These are phyloP conservation scores for Exserohilum turcica DNA, from an alignment of 2,329 filamentous ascomycete species.

Conservation along the genomic window DNA sequence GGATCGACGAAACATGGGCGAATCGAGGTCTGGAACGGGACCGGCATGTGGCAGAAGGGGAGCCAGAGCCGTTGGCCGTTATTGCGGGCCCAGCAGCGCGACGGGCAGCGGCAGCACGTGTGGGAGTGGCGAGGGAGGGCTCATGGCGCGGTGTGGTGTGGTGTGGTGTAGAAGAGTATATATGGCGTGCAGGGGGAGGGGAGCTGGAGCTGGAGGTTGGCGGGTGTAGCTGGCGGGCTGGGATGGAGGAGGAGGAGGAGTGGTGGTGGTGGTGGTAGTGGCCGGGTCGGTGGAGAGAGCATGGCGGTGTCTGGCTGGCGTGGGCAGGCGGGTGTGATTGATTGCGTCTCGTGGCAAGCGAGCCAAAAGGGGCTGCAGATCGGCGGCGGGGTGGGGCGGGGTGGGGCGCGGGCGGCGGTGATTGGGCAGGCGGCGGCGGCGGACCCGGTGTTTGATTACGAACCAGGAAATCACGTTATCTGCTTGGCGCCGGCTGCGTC, in stretches of 20 bases:
- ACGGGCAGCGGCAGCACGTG: not conserved
- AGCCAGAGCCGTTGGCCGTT: slow-evolving; percentile 11
- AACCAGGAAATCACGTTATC: slow-evolving; percentile 36
- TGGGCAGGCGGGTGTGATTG: not conserved
- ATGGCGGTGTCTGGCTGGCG: not conserved
- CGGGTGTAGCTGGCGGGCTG: too few species aligned
- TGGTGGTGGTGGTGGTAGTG: not conserved
- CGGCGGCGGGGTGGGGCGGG: slow-evolving; percentile 13
- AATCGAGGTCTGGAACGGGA: slow-evolving; percentile 19
- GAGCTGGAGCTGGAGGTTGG: too few species aligned
- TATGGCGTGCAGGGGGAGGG: too few species aligned
- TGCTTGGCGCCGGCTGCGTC: slow-evolving; percentile 37
- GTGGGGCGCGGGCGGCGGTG: not conserved
- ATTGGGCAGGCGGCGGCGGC: slow-evolving; percentile 11
- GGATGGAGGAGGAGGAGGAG: not conserved
- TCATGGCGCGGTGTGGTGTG: too few species aligned
- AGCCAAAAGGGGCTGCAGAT: slow-evolving; percentile 30
- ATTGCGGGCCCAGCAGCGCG: slow-evolving; percentile 5
- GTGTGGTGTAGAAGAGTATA: too few species aligned
- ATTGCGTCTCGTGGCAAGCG: slow-evolving; percentile 26
- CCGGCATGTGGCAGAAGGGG: slow-evolving; percentile 18
- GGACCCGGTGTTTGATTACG: slow-evolving; percentile 19
- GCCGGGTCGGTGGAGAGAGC: not conserved
- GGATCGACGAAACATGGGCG: slow-evolving; percentile 20
- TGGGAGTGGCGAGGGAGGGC: not conserved